Evolutionary conservation across 768 basidiomycete species (phyloP), one percentile per base, ranked within the genome.

Genomic region (Collybiopsis confluens): DNA sequence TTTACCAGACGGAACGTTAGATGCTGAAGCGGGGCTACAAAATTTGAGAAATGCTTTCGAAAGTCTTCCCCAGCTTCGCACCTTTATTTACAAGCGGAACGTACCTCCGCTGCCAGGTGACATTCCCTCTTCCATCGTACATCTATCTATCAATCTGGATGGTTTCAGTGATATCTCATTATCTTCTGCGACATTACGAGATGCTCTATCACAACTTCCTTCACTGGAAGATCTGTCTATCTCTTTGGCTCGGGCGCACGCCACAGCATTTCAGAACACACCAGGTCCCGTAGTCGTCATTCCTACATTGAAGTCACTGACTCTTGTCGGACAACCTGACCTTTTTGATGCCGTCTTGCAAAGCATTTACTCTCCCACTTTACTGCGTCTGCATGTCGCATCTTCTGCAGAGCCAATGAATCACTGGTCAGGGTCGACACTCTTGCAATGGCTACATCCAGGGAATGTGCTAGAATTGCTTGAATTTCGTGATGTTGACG

Each of bases 401-500:
- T 76, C 74, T 27, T 66, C 72, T 38, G 58, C 63, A 2, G 70
- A 67, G 16, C 59, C 72, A 23, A 44, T 62, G 20, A 58, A 73
- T 52, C 66, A 66, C 35, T 59, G 62, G 30, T 66, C 68, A 37
- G 72, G 68, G 7, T 56, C 60, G 21, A 56, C 69, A 50, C 59
- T 63, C 54, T 55, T 53, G 44, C 58, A 24, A 53, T 67, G 72
- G 54, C 42, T 72, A 27, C 54, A 58, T 20, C 53, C 42, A 36
- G 61, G 64, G 16, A 62, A 67, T 10, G 65, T 65, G 26, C 59
- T 81, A 53, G 64, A 71, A 47, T 54, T 70, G 26, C 67, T 82
- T 55, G 78, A 82, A 61, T 67, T 80, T 48, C 70, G 77, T 55
- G 78, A 82, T 64, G 60, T 81, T 57, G 72, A 76, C 58, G 62